A percentile compares a stretch with the other conserved stretches of the same genome.
phyloP scores from a whole-genome alignment of 140 eudicot genomes.

The Cichorium intybus region DNA sequence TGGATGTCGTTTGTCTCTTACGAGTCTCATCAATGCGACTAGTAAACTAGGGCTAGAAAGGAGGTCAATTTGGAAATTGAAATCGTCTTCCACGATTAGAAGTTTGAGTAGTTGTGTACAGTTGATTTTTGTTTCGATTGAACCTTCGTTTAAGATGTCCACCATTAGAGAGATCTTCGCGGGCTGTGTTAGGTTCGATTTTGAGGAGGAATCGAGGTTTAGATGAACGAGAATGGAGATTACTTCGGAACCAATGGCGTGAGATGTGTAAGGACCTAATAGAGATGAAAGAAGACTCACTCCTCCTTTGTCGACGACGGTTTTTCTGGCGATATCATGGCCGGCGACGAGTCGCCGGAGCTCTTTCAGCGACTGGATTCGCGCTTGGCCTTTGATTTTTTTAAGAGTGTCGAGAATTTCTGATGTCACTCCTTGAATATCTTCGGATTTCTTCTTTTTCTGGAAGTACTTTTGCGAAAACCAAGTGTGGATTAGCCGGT shows the following conservation, averaged over 20 bases:
- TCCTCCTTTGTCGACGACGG: constrained; percentile 68
- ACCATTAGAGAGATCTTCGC: constrained; percentile 73
- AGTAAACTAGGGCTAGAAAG: constrained; percentile 73
- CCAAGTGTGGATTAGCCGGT: constrained; percentile 68
- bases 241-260: constrained; percentile 83
- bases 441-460: constrained; percentile 83
- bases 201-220: constrained; percentile 43
- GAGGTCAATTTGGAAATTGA: constrained; percentile 49
- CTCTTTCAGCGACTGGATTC: constrained; percentile 68
- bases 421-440: constrained; percentile 64
- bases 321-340: constrained; percentile 52
- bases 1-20: constrained; percentile 58
- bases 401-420: constrained; percentile 64
- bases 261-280: constrained; percentile 84
- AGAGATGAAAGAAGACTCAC: constrained; percentile 54
- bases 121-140: constrained; percentile 73
- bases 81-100: constrained; percentile 62
- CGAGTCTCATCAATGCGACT: constrained; percentile 69
- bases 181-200: constrained; percentile 57
- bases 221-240: constrained; percentile 71
- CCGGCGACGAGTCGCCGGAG: constrained; percentile 42
- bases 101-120: constrained; percentile 49
- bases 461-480: constrained; percentile 66
- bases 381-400: constrained; percentile 74
- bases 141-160: constrained; percentile 93